phyloP scores from a whole-genome alignment of 2,329 filamentous ascomycete species.

The Phialophora chinensis region DNA sequence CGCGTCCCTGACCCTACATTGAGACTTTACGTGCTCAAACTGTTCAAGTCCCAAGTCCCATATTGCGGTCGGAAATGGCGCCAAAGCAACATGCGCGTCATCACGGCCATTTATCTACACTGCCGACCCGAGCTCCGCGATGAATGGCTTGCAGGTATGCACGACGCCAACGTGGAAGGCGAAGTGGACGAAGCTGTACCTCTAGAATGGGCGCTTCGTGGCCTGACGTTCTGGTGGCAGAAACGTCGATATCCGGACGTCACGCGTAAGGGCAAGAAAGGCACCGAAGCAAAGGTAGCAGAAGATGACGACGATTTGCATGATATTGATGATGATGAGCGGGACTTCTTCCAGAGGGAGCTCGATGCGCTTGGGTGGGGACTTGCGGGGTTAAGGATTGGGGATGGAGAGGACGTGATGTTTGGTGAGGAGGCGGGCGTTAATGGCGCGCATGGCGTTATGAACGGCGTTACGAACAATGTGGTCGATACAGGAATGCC shows the following conservation, averaged over 20 bases:
- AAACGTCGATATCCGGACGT: conserved; percentile 79
- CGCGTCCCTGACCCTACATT: conserved; percentile 88
- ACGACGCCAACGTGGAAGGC: conserved; percentile 78
- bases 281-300: neutral
- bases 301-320: conserved; percentile 19
- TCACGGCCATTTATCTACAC: conserved; percentile 94
- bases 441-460: conserved; percentile 25
- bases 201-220: conserved; percentile 85
- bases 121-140: conserved; percentile 91
- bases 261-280: conserved; percentile 62
- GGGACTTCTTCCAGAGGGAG: conserved; percentile 80
- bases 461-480: conserved; percentile 3
- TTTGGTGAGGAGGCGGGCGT: conserved; percentile 39
- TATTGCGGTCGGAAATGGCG: conserved; percentile 99
- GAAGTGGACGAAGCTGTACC: conserved; percentile 93
- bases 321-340: conserved; percentile 66
- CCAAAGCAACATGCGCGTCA: conserved; percentile 97
- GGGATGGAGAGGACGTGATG: conserved; percentile 38
- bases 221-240: conserved; percentile 94
- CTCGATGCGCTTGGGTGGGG: conserved; percentile 71
- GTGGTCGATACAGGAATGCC: conserved; percentile 3
- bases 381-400: conserved; percentile 40
- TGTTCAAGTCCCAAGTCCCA: conserved; percentile 98
- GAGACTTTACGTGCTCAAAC: conserved; percentile 91
- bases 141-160: conserved; percentile 57